Percentiles rank a stretch among this genome's conserved stretches.
Evolutionary conservation across 257 asterid species (phyloP).

Genomic region (Apocynum venetum): DNA sequence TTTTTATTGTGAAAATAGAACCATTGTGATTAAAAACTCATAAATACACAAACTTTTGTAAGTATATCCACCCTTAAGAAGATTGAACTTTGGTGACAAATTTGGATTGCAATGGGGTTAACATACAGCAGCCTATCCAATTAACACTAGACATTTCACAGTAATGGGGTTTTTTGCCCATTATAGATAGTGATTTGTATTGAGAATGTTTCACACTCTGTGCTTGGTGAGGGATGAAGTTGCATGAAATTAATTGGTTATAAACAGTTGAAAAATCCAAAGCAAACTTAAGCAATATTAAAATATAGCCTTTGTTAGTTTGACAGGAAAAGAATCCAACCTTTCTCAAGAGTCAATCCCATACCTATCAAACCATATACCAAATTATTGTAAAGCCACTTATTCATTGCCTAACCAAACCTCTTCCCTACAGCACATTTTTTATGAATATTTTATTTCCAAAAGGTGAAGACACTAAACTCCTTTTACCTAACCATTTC

Average conservation of each 20-base stretch:
- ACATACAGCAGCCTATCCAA: too few species aligned
- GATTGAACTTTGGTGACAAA: too few species aligned
- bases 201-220: too few species aligned
- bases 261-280: background rate
- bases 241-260: background rate
- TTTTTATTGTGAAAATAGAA: too few species aligned
- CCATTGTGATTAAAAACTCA: too few species aligned
- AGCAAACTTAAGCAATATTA: background rate
- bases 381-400: background rate
- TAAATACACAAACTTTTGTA: too few species aligned
- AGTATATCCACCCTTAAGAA: too few species aligned
- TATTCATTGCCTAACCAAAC: background rate
- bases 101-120: too few species aligned
- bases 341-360: background rate
- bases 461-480: background rate
- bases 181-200: too few species aligned
- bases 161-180: too few species aligned
- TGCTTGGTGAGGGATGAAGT: background rate
- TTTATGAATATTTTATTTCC: background rate
- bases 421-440: background rate
- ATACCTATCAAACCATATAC: background rate
- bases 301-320: background rate
- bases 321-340: background rate
- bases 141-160: too few species aligned
- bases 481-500: background rate